A percentile compares a stretch with the other conserved stretches of the same genome.
These are phyloP conservation scores for Prunus mira DNA, from an alignment of 306 rosid genomes.

Conservation along the genomic window DNA sequence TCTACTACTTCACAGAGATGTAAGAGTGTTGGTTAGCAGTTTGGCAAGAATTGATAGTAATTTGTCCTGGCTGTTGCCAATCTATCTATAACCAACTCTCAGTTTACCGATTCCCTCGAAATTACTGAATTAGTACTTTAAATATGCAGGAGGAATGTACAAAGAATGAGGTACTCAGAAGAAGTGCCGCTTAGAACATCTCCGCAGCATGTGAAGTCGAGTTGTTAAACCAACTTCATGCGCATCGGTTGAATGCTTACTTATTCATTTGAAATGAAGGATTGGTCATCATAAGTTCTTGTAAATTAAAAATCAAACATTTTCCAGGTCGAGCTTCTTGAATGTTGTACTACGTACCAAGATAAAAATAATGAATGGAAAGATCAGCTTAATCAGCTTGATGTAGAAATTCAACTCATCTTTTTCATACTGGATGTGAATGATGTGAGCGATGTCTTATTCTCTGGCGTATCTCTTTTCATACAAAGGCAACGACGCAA, in stretches of 20 bases:
- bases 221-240: slow-evolving; percentile 1
- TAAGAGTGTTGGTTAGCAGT: not conserved
- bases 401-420: not conserved
- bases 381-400: slow-evolving; percentile 7
- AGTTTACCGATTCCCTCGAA: slow-evolving; percentile 4
- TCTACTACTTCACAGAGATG: not conserved
- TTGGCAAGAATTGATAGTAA: slow-evolving; percentile 7
- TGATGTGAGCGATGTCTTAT: not conserved
- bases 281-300: not conserved
- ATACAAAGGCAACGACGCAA: not conserved
- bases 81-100: slow-evolving; percentile 13
- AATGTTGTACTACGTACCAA: not conserved
- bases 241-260: not conserved
- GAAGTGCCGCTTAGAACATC: slow-evolving; percentile 31
- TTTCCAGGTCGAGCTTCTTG: not conserved
- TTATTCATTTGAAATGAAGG: not conserved
- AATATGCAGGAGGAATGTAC: slow-evolving; percentile 65
- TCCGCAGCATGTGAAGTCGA: slow-evolving; percentile 13
- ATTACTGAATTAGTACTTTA: slow-evolving; percentile 14
- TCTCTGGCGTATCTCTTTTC: not conserved
- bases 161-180: slow-evolving; percentile 43
- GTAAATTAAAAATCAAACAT: not conserved
- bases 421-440: not conserved
- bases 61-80: not conserved
- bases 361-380: not conserved